Conservation (phyloP, 345 rosid species). For the Eucalyptus cloeziana region DNA sequence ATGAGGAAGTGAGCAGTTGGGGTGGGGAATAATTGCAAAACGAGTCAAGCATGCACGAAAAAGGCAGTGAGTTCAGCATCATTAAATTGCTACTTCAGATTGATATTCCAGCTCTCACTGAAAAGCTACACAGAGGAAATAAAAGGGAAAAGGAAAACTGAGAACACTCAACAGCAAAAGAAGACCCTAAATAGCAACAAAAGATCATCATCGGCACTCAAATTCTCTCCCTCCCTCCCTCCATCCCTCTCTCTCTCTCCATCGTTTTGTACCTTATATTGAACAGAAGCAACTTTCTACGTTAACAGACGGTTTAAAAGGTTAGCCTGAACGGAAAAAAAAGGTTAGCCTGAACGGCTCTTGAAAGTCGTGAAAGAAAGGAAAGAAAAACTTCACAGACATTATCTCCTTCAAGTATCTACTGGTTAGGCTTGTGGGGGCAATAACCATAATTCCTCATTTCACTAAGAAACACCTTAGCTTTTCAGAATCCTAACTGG, state of each 20-base stretch:
- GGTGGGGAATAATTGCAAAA: constrained; percentile 19
- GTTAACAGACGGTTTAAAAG: neutral
- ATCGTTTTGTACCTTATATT: neutral
- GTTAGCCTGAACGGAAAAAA: neutral
- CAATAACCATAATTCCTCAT: neutral
- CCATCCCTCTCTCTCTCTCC: neutral
- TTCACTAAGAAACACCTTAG: neutral
- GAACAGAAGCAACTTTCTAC: neutral
- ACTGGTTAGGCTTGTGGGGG: neutral
- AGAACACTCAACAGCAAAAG: neutral
- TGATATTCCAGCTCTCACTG: neutral
- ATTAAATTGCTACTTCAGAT: neutral
- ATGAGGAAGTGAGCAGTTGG: constrained; percentile 17
- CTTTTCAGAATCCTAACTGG: neutral
- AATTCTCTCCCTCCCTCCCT: neutral
- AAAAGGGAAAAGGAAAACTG: neutral
- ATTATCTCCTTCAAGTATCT: neutral
- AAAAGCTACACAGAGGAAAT: neutral
- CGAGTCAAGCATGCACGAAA: constrained; percentile 20
- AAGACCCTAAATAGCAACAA: neutral
- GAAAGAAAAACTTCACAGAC: neutral
- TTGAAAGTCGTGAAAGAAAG: constrained; percentile 11
- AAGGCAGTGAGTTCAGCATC: constrained; percentile 2
- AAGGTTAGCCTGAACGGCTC: neutral
- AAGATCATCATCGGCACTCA: neutral